Percentiles rank a stretch among this genome's conserved stretches.
Evolutionary conservation across 1,284 basidiomycete species (phyloP).

Genomic region (Tilletia setariae): DNA sequence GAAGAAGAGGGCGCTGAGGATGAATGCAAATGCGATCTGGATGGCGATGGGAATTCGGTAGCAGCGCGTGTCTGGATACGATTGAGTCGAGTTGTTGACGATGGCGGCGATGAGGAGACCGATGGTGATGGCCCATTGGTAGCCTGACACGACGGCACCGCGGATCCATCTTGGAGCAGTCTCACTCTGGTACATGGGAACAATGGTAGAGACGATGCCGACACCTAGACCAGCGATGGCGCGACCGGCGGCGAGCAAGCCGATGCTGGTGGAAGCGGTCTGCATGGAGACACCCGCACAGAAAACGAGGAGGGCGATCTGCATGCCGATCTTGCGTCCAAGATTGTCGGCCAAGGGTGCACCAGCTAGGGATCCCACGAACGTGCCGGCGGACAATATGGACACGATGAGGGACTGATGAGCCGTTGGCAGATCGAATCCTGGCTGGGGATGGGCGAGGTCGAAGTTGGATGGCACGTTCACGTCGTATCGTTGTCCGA

Average conservation of each 20-base stretch:
- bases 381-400: slow-evolving; percentile 71
- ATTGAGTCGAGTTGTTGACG: slow-evolving; percentile 70
- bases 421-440: slow-evolving; percentile 41
- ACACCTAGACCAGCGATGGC: slow-evolving; percentile 37
- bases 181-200: slow-evolving; percentile 82
- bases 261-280: not conserved
- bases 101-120: slow-evolving; percentile 59
- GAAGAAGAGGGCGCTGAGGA: slow-evolving; percentile 14
- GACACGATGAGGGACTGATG: slow-evolving; percentile 67
- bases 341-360: slow-evolving; percentile 61
- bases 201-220: slow-evolving; percentile 47
- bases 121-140: slow-evolving; percentile 65
- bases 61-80: slow-evolving; percentile 53
- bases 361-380: slow-evolving; percentile 63
- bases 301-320: slow-evolving; percentile 60
- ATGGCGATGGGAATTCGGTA: slow-evolving; percentile 27
- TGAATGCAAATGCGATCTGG: not conserved
- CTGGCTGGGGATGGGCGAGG: slow-evolving; percentile 14
- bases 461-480: slow-evolving; percentile 27
- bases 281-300: slow-evolving; percentile 44
- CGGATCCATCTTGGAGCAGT: slow-evolving; percentile 72
- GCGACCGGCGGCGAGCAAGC: slow-evolving; percentile 37
- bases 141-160: slow-evolving; percentile 75
- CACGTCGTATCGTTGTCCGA: slow-evolving; percentile 24
- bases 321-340: slow-evolving; percentile 66